Evolutionary conservation across 2,329 filamentous ascomycete genomes (phyloP), one percentile per base, ranked within the genome.

Genomic region (Neonectria neomacrospora): DNA sequence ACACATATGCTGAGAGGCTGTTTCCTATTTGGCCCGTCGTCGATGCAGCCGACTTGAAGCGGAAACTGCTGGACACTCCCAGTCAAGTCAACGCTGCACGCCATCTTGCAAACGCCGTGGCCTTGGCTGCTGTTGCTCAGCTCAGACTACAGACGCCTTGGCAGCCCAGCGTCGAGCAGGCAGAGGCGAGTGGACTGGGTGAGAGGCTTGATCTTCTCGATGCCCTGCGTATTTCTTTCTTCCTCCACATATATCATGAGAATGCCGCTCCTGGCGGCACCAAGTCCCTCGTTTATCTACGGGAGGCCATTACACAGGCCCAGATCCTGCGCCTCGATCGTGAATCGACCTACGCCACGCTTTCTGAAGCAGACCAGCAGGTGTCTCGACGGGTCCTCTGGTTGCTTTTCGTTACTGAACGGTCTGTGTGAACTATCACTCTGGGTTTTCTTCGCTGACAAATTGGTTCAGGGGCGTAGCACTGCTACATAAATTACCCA

Each of bases 1-100:
- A 82, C 64, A 75, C 82, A 51, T 85, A 84, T 65, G 80, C 80
- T 3, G 77, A 83, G n/a, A 80, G 82, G 12, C 73, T 85, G 48
- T 85, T 82, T 54, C 83, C 83, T 1, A 80, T 85, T 3, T 85
- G 83, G 83, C 83, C 83, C 23, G 80, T 85, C 39, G 78, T 85
- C 44, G 78, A 81, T 41, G 80, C 82, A 26, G 77, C 80, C 53
- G 74, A 80, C 51, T 71, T 84, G 22, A 79, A 81, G 53, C 73
- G 75, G 23, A 71, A 73, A 3, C 70, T 85, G 6, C 73, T 57
- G 67, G 73, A 32, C 71, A 80, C 53, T 45, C 73, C 68, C 18
- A 37, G 30, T 1, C 67, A 75, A 16, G 74, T 78, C 52, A 71
- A 76, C 45, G 74, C 79, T 44, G 76, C 75, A 0, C 79, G 78